Evolutionary conservation across 2,329 filamentous ascomycete genomes (phyloP).

Genomic region (Penicillium griseofulvum): DNA sequence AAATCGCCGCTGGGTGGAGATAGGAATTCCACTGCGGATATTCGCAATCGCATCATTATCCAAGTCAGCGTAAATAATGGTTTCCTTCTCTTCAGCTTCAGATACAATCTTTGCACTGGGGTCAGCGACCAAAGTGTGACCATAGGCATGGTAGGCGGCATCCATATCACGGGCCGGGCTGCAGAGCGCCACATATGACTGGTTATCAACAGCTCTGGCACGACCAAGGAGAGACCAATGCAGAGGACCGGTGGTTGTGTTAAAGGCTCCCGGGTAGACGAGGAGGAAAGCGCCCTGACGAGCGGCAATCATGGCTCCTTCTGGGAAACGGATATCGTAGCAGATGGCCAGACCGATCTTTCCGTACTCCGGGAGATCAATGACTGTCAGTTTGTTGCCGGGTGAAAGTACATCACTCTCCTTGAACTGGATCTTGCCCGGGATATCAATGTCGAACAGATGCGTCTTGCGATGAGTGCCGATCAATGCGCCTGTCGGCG

Average conservation of each 20-base stretch:
- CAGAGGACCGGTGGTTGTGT: slow-evolving; percentile 83
- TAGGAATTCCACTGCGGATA: slow-evolving; percentile 77
- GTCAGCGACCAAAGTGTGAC: slow-evolving; percentile 84
- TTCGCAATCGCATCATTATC: slow-evolving; percentile 67
- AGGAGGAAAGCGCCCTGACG: slow-evolving; percentile 82
- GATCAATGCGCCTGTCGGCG: slow-evolving; percentile 73
- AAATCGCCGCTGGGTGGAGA: slow-evolving; percentile 81
- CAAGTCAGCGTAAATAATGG: slow-evolving; percentile 71
- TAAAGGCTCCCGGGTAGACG: slow-evolving; percentile 96
- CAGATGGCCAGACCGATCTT: slow-evolving; percentile 87
- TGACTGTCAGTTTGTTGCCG: slow-evolving; percentile 78
- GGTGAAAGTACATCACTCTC: slow-evolving; percentile 87
- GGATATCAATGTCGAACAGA: slow-evolving; percentile 96
- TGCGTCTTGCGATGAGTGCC: slow-evolving; percentile 90
- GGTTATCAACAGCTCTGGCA: slow-evolving; percentile 86
- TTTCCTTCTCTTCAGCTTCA: slow-evolving; percentile 75
- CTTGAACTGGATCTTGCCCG: slow-evolving; percentile 85
- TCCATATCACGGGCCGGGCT: slow-evolving; percentile 78
- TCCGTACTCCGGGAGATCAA: slow-evolving; percentile 86
- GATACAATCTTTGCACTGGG: slow-evolving; percentile 79
- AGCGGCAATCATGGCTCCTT: slow-evolving; percentile 84
- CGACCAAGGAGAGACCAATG: slow-evolving; percentile 86
- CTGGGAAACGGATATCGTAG: slow-evolving; percentile 96
- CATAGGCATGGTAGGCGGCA: slow-evolving; percentile 84
- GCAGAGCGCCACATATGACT: slow-evolving; percentile 89